Evolutionary conservation across 1,284 basidiomycete species (phyloP).

Genomic region (Heterobasidion irregulare): DNA sequence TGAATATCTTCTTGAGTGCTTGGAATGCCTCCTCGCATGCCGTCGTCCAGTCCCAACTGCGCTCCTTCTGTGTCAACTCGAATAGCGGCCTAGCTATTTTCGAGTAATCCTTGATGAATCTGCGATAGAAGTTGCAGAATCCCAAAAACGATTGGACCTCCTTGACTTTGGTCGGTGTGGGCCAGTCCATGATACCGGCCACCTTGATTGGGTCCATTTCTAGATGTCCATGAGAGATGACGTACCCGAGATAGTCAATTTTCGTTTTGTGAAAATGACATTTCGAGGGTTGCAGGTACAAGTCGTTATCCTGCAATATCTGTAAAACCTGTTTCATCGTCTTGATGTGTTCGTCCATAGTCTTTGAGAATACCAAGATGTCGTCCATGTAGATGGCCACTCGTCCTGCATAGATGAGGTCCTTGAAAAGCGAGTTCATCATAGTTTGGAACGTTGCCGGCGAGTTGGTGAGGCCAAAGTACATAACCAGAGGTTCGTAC

Average conservation of each 20-base stretch:
- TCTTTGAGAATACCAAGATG: conserved; percentile 16
- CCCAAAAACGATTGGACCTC: too few relatives aligned
- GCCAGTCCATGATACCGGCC: too few relatives aligned
- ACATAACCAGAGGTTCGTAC: conserved; percentile 20
- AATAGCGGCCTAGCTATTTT: too few relatives aligned
- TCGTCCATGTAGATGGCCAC: conserved; percentile 21
- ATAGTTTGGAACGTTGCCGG: conserved; percentile 16
- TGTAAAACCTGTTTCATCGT: conserved; percentile 23
- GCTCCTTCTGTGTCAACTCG: too few relatives aligned
- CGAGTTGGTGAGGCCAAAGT: conserved; percentile 19
- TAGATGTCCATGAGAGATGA: conserved; percentile 19
- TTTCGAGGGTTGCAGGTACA: conserved; percentile 29
- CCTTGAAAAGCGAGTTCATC: conserved; percentile 17
- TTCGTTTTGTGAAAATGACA: conserved; percentile 24
- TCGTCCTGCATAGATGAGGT: conserved; percentile 11
- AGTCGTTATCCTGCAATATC: conserved; percentile 18
- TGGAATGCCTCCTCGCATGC: too few relatives aligned
- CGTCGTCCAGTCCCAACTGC: too few relatives aligned
- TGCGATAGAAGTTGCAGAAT: too few relatives aligned
- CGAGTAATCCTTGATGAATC: too few relatives aligned
- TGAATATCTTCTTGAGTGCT: too few relatives aligned
- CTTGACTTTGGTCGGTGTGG: too few relatives aligned
- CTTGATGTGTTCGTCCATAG: conserved; percentile 6
- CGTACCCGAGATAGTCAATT: conserved; percentile 30
- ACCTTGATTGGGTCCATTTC: conserved; percentile 28